These are phyloP conservation scores for Pseudocercospora musae DNA, from an alignment of 2,329 filamentous ascomycete species.

Conservation along the genomic window DNA sequence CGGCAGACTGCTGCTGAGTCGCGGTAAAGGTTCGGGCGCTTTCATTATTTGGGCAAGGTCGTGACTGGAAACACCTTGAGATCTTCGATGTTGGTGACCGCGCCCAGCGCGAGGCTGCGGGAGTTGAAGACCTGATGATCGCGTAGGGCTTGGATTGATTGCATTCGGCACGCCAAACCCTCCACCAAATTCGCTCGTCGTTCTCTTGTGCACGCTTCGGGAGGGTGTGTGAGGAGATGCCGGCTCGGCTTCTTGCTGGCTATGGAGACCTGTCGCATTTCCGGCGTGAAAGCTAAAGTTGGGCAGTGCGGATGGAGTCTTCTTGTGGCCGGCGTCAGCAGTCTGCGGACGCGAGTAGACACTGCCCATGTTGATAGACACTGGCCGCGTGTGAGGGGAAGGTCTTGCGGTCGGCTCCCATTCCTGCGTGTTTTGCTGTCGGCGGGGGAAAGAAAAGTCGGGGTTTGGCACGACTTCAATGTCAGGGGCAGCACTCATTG, in stretches of 20 bases:
- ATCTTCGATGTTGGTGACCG: conserved; percentile 72
- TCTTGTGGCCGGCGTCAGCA: conserved; percentile 36
- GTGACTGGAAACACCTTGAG: conserved; percentile 75
- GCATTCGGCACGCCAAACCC: conserved; percentile 59
- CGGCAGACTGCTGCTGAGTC: conserved; percentile 32
- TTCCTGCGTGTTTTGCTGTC: conserved; percentile 31
- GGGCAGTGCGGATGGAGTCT: conserved; percentile 37
- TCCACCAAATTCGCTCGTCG: conserved; percentile 83
- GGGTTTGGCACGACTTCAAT: conserved; percentile 48
- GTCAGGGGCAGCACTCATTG: conserved; percentile 19
- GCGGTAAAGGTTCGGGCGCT: conserved; percentile 33
- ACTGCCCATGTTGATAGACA: conserved; percentile 35
- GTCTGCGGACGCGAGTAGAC: conserved; percentile 35
- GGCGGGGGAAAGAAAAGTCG: conserved; percentile 49
- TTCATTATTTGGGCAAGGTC: conserved; percentile 71
- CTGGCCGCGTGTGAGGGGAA: conserved; percentile 27
- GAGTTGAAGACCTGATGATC: conserved; percentile 53
- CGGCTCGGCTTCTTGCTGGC: conserved; percentile 15
- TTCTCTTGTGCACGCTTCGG: conserved; percentile 66
- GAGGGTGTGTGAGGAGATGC: conserved; percentile 46
- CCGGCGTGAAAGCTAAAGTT: conserved; percentile 50
- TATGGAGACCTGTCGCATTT: conserved; percentile 36
- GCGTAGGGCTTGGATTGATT: conserved; percentile 69
- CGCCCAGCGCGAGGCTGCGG: background rate
- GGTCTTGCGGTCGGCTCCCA: conserved; percentile 6